Evolutionary conservation across 2,329 filamentous ascomycete genomes (phyloP), one percentile per base, ranked within the genome.

Genomic region (Ilyonectria sp.): DNA sequence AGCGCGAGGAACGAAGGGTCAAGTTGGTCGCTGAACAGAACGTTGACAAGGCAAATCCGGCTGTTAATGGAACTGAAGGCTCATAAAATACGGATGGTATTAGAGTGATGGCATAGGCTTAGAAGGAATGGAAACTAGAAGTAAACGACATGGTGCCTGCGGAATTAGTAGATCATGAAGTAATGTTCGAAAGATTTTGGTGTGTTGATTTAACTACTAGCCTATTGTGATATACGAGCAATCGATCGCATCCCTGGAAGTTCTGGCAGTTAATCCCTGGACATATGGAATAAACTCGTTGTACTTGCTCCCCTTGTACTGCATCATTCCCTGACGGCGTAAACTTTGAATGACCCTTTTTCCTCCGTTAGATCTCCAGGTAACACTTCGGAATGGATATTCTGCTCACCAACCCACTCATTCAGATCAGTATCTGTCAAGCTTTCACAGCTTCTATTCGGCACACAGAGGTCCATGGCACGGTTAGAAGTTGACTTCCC

Each of bases 391-490:
- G 6, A 40, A 40, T 10, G 15, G 37, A 17, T 6, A 40, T 31
- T 26, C 11, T 31, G 82, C 84, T 77, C 72, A 86, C 84, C 86
- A 68, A 81, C 84, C 82, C 82, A 87, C 60, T 84, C 80, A 75
- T 88, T 88, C 49, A 86, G 81, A 70, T 88, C 82, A 52, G 80
- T 69, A 60, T 78, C 75, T 33, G 65, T 71, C 52, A 78, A 65
- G 29, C 71, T 65, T 2, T 57, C 31, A 23, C 47, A 64, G 19
- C 49, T 33, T 23, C 13, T 56, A 8, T 46, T 44, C n/a, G 21
- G 9, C 53, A 54, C 60, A 69, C 71, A n/a, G 33, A 67, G 19
- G 71, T 17, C 15, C 13, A 13, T 17, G 6, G 37, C 37, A 40
- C 13, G 37, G 13, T 10, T 11, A 40, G 37, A 40, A 15, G 37